Base-by-base conservation (phyloP, 2,329 filamentous ascomycete genomes). In the Cucurbitaria berberidis region DNA sequence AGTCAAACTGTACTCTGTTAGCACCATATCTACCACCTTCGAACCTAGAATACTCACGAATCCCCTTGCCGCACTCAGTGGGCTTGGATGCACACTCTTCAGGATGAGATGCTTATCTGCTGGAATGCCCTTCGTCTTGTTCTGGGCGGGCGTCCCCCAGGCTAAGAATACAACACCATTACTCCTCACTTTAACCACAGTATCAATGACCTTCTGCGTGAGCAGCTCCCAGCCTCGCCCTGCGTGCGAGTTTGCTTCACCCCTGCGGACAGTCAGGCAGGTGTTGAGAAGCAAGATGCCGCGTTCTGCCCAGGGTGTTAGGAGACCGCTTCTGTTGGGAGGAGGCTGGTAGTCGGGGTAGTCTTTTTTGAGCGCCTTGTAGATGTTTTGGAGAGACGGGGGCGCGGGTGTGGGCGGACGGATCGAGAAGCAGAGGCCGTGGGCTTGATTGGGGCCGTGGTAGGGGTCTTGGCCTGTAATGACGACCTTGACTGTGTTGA, bases 391-490 rank as follows among this genome's bases (percentile, higher is more conserved):
- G 15, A 99, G 86, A 1, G 91, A 96, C 0, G 93, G 93, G 0
- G 95, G 95, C 1, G 93, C 91, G 3, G 86, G 85, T 0, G 91
- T 96, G 0, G 95, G 95, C 3, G 93, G 88, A 9, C 90, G 90
- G 49, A 98, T 93, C 42, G 91, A 96, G 82, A 99, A 99, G 73
- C 90, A 93, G 53, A 99, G 87, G 38, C 95, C 95, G 75, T 98
- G 95, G 45, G 95, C 95, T 81, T 99, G 95, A 76, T 96, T 96
- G 74, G 86, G 76, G 74, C 96, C 96, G 80, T 99, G 95, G 76
- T 99, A 99, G 2, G 95, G 95, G 74, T 99, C 95, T 79, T 99
- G 95, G 61, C 95, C 95, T 48, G 98, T 77, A 69, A 99, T 92
- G 55, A 99, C 93, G 51, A 90, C 89, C 76, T 96, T 96, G 74